Evolutionary conservation across 2,329 filamentous ascomycete species (phyloP).

Genomic region (Curvularia sp.): DNA sequence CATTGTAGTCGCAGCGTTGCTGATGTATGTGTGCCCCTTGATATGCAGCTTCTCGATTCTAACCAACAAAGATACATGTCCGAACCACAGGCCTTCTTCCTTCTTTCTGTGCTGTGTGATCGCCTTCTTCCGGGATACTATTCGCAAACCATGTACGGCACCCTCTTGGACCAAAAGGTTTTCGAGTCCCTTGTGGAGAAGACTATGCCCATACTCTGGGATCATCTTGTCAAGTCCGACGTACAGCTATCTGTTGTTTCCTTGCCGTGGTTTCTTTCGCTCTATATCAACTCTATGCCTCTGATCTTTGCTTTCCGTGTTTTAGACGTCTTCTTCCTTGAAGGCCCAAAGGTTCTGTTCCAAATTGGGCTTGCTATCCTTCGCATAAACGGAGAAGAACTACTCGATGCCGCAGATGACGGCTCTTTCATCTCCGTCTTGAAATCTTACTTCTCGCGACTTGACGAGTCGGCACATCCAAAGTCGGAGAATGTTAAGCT

Average conservation of each 20-base stretch:
- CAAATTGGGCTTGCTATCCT: constrained; percentile 97
- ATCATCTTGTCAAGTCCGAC: constrained; percentile 95
- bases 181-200: constrained; percentile 98
- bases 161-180: constrained; percentile 92
- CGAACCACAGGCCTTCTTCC: constrained; percentile 92
- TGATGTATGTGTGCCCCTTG: constrained; percentile 68
- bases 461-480: constrained; percentile 95
- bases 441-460: constrained; percentile 89
- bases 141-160: constrained; percentile 99
- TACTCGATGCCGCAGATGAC: constrained; percentile 91
- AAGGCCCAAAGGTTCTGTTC: constrained; percentile 96
- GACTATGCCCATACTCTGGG: constrained; percentile 98
- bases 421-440: constrained; percentile 96
- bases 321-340: constrained; percentile 96
- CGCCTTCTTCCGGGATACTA: constrained; percentile 95
- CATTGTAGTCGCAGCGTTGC: constrained; percentile 94
- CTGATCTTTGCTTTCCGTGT: constrained; percentile 97
- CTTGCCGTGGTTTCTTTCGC: constrained; percentile 94
- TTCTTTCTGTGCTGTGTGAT: constrained; percentile 90
- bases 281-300: constrained; percentile 99
- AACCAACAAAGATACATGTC: constrained; percentile 78
- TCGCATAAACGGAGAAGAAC: constrained; percentile 93
- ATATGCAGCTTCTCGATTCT: constrained; percentile 27
- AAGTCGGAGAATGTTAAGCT: constrained; percentile 95
- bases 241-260: constrained; percentile 97